Conservation (phyloP, 2,329 filamentous ascomycete genomes). For the Xylaria sp. region DNA sequence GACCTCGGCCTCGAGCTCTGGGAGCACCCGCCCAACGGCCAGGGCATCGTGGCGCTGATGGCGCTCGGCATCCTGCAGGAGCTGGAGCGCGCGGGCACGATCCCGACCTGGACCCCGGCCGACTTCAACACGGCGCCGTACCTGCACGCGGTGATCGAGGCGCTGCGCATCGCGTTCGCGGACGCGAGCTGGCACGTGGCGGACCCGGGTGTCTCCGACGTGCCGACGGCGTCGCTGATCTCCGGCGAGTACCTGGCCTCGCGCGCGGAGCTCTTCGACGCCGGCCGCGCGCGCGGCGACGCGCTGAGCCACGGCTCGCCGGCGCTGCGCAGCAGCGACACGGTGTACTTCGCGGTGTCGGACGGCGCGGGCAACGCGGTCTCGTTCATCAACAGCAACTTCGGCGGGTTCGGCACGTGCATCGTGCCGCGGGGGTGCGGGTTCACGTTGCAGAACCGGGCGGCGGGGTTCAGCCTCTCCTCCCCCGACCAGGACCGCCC, state of each 20-base stretch:
- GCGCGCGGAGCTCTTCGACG: constrained; percentile 62
- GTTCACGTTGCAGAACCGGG: constrained; percentile 93
- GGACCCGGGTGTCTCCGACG: constrained; percentile 72
- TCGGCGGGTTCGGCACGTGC: constrained; percentile 81
- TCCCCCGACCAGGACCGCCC: constrained; percentile 69
- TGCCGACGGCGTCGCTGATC: constrained; percentile 72
- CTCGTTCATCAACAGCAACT: constrained; percentile 97
- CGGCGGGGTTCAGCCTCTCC: constrained; percentile 85
- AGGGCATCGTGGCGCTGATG: constrained; percentile 94
- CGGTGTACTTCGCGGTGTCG: constrained; percentile 88
- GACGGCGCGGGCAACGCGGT: constrained; percentile 86
- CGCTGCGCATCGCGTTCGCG: constrained; percentile 85
- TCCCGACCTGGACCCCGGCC: constrained; percentile 67
- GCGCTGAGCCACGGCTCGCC: constrained; percentile 71
- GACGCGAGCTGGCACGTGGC: constrained; percentile 90
- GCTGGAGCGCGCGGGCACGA: constrained; percentile 74
- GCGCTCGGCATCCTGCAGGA: constrained; percentile 89
- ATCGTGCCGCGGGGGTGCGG: constrained; percentile 87
- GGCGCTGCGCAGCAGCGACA: constrained; percentile 84
- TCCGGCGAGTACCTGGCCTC: constrained; percentile 73
- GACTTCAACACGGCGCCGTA: constrained; percentile 84
- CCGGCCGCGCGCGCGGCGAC: constrained; percentile 61
- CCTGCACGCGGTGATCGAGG: constrained; percentile 85
- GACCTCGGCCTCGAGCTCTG: constrained; percentile 75
- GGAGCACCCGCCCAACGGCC: constrained; percentile 97